phyloP scores from a whole-genome alignment of 768 basidiomycete species.

The Rhodotorula toruloides region DNA sequence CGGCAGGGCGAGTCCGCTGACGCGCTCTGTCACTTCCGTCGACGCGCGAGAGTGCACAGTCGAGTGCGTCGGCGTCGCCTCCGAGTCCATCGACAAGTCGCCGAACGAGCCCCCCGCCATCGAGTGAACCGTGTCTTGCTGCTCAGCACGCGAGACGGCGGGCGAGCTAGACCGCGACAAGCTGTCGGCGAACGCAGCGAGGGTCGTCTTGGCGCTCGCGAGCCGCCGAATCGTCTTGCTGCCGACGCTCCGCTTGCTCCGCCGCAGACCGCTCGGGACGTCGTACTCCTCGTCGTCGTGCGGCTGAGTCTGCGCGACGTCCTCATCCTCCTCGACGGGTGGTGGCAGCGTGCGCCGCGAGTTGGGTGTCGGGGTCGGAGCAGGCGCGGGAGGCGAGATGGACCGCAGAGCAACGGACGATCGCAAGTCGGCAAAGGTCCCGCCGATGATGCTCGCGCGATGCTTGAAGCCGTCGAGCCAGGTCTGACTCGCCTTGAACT shows the following conservation, averaged over 20 bases:
- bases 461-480: slow-evolving; percentile 92
- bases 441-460: slow-evolving; percentile 59
- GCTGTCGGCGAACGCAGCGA: slow-evolving; percentile 22
- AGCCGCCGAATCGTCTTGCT: slow-evolving; percentile 30
- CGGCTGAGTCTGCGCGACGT: not conserved
- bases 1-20: slow-evolving; percentile 9
- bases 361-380: slow-evolving; percentile 2
- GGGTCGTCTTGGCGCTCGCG: slow-evolving; percentile 18
- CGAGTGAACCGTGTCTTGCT: not conserved
- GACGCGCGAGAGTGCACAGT: slow-evolving; percentile 17
- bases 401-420: not conserved
- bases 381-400: not conserved
- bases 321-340: slow-evolving; percentile 9
- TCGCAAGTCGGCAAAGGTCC: slow-evolving; percentile 8
- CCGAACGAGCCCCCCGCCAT: slow-evolving; percentile 5
- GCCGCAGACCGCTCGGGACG: not conserved
- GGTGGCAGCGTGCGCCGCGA: not conserved
- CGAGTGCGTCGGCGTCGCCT: slow-evolving; percentile 33
- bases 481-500: slow-evolving; percentile 85
- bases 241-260: slow-evolving; percentile 7
- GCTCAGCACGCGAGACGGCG: not conserved
- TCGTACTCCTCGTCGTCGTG: slow-evolving; percentile 21
- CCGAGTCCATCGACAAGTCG: slow-evolving; percentile 29
- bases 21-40: not conserved
- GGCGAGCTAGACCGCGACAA: not conserved